Base-by-base conservation (phyloP, 2,329 filamentous ascomycete genomes). In the Penicillium expansum region DNA sequence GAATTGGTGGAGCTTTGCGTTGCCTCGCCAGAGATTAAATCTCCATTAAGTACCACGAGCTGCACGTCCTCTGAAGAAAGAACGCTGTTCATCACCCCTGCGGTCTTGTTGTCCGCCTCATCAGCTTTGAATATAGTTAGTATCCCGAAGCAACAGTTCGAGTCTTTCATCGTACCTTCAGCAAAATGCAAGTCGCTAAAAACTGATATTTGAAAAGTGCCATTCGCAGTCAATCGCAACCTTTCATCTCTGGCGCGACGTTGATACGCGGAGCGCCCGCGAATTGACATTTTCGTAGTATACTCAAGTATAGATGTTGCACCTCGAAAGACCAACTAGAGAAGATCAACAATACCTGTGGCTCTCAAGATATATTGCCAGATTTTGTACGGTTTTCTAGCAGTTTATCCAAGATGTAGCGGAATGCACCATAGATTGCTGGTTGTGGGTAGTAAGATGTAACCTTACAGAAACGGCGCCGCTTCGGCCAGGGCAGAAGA, bases 111-210 rank as follows among this genome's bases (percentile, higher is more conserved):
- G 68, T 90, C 87, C 58, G 83, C 81, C 11, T 35, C 29, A 2
- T 55, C 51, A 51, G 63, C 62, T 66, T 38, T 2, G 13, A 16
- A 8, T 1, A 9, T 30, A 14, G 27, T 62, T 35, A 62, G 44
- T 11, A 48, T 32, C 4, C 32, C 76, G 74, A 1, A 77, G 76
- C 0, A 77, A 74, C 76, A 77, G 83, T 22, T 33, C n/a, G 4
- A 68, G 62, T 32, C 76, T 72, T 68, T 75, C 78, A 4, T 24
- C 3, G n/a, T 72, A 84, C 84, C 82, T 71, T 91, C 88, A 10
- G 87, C 88, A 67, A 88, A 88, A 68, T 91, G 88, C 8, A 91
- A 72, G 63, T 91, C 88, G 29, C 84, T 82, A 59, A 91, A 88
- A 13, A 91, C 79, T 1, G 84, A 71, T 32, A 83, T 76, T 20